Conservation (phyloP, 345 rosid species). For the Arabidopsis arenosa region DNA sequence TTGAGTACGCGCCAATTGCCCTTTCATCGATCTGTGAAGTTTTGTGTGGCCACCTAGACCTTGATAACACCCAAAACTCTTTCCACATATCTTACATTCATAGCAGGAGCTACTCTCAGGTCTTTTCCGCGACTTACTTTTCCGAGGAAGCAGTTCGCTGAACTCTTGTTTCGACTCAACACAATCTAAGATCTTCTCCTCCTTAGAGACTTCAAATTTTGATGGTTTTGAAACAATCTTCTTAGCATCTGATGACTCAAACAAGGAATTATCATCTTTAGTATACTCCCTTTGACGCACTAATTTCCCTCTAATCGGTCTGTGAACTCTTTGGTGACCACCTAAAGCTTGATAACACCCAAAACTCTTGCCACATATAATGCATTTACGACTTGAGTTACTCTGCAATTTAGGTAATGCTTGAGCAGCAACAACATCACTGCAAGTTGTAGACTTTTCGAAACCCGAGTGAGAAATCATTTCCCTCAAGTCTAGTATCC, state of each 20-base stretch:
- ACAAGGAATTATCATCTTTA: not conserved
- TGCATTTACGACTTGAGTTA: not conserved
- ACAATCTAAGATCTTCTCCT: not conserved
- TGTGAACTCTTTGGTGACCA: not conserved
- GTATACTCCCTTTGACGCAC: not conserved
- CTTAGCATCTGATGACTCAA: not conserved
- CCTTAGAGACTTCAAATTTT: constrained; percentile 1
- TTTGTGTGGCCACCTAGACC: not conserved
- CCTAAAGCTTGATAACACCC: not conserved
- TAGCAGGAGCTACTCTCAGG: not conserved
- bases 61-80: not conserved
- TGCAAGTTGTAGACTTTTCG: not conserved
- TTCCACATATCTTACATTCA: not conserved
- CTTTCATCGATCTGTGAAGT: not conserved
- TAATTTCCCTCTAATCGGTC: not conserved
- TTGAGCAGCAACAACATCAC: constrained; percentile 12
- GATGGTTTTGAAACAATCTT: constrained; percentile 19
- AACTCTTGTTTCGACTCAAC: not conserved
- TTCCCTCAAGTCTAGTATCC: not conserved
- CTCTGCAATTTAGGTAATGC: not conserved
- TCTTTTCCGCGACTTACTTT: not conserved
- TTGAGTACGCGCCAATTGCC: not conserved
- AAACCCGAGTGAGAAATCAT: constrained; percentile 4
- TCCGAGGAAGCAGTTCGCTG: not conserved
- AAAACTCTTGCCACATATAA: not conserved